A percentile compares a stretch with the other conserved stretches of the same genome.
Evolutionary conservation across 2,329 filamentous ascomycete genomes (phyloP).

Genomic region (Amylocarpus encephaloides): DNA sequence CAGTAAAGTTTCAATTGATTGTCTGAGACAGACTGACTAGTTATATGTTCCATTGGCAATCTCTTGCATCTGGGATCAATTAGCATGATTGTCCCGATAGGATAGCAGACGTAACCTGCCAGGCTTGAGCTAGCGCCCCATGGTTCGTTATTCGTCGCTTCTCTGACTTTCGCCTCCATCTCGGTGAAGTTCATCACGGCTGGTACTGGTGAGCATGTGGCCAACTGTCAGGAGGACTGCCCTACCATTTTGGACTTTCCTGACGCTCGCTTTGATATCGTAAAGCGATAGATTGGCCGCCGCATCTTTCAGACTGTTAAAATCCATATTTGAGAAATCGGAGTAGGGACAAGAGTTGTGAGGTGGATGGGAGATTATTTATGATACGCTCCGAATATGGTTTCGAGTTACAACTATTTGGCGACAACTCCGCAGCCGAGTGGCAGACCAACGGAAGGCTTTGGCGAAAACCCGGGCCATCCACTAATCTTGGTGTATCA

Average conservation of each 20-base stretch:
- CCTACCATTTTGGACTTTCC: conserved; percentile 73
- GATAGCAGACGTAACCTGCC: conserved; percentile 4
- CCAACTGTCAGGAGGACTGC: conserved; percentile 22
- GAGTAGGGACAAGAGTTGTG: background rate
- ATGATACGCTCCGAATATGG: too few species aligned
- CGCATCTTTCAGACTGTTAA: conserved; percentile 60
- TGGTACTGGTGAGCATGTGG: conserved; percentile 33
- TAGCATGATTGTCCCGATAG: background rate
- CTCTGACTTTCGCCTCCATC: conserved; percentile 75
- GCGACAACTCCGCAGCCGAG: too few species aligned
- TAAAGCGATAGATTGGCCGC: conserved; percentile 68
- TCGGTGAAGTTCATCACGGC: conserved; percentile 77
- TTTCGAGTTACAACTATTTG: too few species aligned
- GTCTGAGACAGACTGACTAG: conserved; percentile 61
- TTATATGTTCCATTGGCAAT: conserved; percentile 97
- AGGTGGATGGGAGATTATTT: too few species aligned
- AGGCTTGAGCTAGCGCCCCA: conserved; percentile 52
- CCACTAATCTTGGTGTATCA: too few species aligned
- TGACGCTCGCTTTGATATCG: conserved; percentile 68
- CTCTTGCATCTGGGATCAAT: conserved; percentile 71
- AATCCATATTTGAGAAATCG: conserved; percentile 48
- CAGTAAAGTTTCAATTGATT: conserved; percentile 11
- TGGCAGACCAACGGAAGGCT: too few species aligned
- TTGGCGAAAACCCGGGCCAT: too few species aligned
- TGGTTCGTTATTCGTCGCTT: conserved; percentile 98